A percentile compares a stretch with the other conserved stretches of the same genome.
phyloP scores from a whole-genome alignment of 75 land plant species.

The Selaginella tamariscina region DNA sequence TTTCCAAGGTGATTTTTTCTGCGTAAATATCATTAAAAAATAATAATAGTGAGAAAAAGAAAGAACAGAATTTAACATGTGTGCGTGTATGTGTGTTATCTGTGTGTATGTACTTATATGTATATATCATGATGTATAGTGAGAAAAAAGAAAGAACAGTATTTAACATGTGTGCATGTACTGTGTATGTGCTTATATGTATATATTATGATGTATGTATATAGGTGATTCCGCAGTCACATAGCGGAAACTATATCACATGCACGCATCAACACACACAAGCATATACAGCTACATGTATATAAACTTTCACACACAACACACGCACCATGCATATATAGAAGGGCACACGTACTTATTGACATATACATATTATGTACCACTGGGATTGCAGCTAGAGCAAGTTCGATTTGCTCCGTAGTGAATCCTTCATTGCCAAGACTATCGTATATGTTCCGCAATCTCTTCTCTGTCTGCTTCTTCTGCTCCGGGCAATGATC shows the following conservation, averaged over 20 bases:
- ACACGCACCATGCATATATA: not conserved
- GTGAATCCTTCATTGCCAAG: slow-evolving; percentile 76
- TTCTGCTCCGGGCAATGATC: slow-evolving; percentile 20
- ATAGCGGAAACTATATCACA: not conserved
- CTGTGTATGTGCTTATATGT: not conserved
- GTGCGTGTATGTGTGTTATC: not conserved
- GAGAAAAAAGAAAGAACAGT: not conserved
- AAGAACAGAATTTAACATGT: not conserved
- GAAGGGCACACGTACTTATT: not conserved
- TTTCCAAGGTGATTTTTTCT: slow-evolving; percentile 42
- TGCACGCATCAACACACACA: not conserved
- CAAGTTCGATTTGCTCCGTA: slow-evolving; percentile 53
- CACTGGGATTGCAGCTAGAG: slow-evolving; percentile 50
- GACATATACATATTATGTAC: not conserved
- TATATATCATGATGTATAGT: not conserved
- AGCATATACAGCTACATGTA: not conserved
- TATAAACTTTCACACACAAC: too few species aligned
- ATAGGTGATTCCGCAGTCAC: not conserved
- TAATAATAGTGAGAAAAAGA: not conserved
- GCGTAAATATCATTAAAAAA: not conserved
- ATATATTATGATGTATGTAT: not conserved
- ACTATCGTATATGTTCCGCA: slow-evolving; percentile 55
- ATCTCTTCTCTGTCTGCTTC: slow-evolving; percentile 52
- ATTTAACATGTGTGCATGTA: not conserved
- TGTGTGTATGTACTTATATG: not conserved